Percentiles rank a stretch among this genome's conserved stretches.
These are phyloP conservation scores for Solanum peruvianum DNA, from an alignment of 257 asterid genomes.

Conservation along the genomic window DNA sequence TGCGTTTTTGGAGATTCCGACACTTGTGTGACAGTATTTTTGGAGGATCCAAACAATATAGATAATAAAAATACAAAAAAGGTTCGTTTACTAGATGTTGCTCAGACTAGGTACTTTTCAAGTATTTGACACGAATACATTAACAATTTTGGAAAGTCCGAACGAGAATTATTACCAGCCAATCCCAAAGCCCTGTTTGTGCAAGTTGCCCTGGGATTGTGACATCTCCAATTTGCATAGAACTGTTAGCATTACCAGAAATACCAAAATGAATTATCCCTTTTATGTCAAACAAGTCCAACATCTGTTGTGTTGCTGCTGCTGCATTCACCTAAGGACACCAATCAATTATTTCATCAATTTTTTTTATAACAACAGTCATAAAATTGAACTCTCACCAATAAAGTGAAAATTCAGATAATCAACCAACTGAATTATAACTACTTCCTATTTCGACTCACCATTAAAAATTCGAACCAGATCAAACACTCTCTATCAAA, in stretches of 20 bases:
- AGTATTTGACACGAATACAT: accelerated
- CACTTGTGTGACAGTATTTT: accelerated
- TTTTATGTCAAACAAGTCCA: constrained; percentile 34
- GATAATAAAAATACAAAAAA: background rate
- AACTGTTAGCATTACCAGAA: constrained; percentile 45
- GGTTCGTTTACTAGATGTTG: background rate
- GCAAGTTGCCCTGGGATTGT: constrained; percentile 32
- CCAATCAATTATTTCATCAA: background rate
- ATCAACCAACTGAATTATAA: background rate
- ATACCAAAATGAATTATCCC: constrained; percentile 60
- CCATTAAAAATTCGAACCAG: background rate
- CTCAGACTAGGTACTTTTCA: too few species aligned
- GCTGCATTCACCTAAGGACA: constrained; percentile 55
- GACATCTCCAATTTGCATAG: constrained; percentile 53
- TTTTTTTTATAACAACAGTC: too few species aligned
- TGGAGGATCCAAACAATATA: background rate
- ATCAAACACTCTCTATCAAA: background rate
- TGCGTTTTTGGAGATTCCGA: background rate
- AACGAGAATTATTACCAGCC: constrained; percentile 33
- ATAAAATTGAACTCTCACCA: too few species aligned
- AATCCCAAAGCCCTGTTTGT: constrained; percentile 58
- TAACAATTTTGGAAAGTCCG: background rate
- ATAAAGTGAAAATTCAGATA: accelerated
- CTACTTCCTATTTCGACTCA: background rate
- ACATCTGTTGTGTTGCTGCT: constrained; percentile 56